Percentiles rank a stretch among this genome's conserved stretches.
Evolutionary conservation across 768 basidiomycete genomes (phyloP).

Genomic region (Clathrus columnatus): DNA sequence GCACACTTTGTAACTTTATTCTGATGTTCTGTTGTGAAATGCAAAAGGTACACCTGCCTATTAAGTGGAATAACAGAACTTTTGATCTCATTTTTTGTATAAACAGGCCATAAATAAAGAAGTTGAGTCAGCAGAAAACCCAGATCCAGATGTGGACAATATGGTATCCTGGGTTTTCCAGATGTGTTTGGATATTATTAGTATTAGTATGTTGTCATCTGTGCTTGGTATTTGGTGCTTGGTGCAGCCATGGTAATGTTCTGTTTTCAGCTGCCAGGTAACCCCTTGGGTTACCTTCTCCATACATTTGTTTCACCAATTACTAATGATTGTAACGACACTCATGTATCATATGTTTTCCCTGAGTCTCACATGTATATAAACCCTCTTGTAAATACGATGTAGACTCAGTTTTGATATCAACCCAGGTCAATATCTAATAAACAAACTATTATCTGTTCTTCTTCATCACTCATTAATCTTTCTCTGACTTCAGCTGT

Average conservation of each 20-base stretch:
- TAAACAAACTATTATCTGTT: no score
- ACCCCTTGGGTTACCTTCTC: no score
- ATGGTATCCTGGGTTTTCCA: constrained; percentile 16
- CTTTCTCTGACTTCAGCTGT: no score
- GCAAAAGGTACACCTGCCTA: constrained; percentile 7
- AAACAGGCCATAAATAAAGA: constrained; percentile 16
- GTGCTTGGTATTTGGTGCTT: neutral
- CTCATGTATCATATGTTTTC: no score
- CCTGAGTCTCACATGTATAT: no score
- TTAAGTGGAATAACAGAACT: neutral
- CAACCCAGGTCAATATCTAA: no score
- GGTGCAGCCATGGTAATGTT: neutral
- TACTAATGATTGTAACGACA: no score
- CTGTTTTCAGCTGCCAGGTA: no score
- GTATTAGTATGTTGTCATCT: constrained; percentile 6
- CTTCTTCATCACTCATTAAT: no score
- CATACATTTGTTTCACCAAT: no score
- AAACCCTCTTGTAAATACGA: no score
- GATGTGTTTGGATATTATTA: constrained; percentile 22
- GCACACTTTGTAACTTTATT: constrained; percentile 19
- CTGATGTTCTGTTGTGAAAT: constrained; percentile 19
- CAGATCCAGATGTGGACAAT: constrained; percentile 13
- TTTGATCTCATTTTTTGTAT: neutral
- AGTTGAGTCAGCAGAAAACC: constrained; percentile 7
- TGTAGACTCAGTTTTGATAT: no score